A percentile compares a stretch with the other conserved stretches of the same genome.
phyloP scores from a whole-genome alignment of 306 rosid genomes.

The Lablab purpureus region DNA sequence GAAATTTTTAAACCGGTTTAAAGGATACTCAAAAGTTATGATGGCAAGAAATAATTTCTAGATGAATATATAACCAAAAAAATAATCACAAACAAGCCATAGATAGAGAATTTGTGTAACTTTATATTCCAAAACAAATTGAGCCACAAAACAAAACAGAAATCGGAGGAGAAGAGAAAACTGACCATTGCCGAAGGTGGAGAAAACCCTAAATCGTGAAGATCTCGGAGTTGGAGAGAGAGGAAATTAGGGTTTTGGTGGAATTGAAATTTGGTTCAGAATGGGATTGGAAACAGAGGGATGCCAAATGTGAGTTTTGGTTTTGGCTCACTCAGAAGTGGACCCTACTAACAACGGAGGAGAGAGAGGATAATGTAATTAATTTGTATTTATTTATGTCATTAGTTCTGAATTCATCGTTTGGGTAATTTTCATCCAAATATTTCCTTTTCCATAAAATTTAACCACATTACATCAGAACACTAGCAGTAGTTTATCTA shows the following conservation, averaged over 20 bases:
- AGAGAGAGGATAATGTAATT: neutral
- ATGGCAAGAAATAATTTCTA: conserved; percentile 7
- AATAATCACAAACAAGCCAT: neutral
- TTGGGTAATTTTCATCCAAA: too few relatives aligned
- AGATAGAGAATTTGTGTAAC: conserved; percentile 12
- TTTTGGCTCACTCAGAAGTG: conserved; percentile 28
- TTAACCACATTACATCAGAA: too few relatives aligned
- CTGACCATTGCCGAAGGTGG: conserved; percentile 40
- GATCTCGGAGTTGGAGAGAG: conserved; percentile 16
- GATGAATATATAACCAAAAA: neutral
- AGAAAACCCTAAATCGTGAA: conserved; percentile 31
- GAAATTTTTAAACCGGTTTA: conserved; percentile 7
- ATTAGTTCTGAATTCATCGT: too few relatives aligned
- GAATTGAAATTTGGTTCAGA: conserved; percentile 34
- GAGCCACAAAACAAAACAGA: neutral
- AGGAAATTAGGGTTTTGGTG: conserved; percentile 44
- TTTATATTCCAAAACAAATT: neutral
- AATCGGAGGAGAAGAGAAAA: conserved; percentile 26
- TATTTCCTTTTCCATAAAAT: too few relatives aligned
- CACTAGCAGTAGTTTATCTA: too few relatives aligned
- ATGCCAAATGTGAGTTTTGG: conserved; percentile 22
- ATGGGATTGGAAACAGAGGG: neutral
- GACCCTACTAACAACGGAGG: conserved; percentile 39
- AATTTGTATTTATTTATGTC: too few relatives aligned
- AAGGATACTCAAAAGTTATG: neutral